Conservation (phyloP, 129 eudicot genomes). For the Arctium lappa region DNA sequence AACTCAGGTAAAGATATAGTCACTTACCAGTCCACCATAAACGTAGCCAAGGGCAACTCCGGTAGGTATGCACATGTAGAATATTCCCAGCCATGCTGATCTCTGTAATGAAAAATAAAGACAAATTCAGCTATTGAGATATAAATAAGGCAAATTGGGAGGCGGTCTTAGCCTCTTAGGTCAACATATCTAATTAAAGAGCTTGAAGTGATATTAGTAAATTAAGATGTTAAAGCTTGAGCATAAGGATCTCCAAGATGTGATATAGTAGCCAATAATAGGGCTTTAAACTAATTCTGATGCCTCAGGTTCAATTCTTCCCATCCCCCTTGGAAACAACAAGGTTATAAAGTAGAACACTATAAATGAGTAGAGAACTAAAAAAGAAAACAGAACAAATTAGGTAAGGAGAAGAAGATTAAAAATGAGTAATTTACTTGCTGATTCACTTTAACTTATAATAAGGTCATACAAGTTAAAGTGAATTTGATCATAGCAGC, state of each 20-base stretch:
- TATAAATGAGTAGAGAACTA: no score
- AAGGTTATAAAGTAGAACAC: no score
- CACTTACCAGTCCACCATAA: constrained; percentile 79
- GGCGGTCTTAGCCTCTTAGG: not conserved
- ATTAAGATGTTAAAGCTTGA: not conserved
- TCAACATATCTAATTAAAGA: not conserved
- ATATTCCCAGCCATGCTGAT: constrained; percentile 87
- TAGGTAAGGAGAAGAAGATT: no score
- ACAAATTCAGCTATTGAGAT: not conserved
- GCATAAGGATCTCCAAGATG: not conserved
- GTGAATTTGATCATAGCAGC: no score
- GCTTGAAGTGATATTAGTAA: not conserved
- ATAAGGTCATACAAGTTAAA: no score
- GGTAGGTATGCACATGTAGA: constrained; percentile 95
- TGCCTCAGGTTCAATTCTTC: no score
- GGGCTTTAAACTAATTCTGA: no score
- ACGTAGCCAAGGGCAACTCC: constrained; percentile 93
- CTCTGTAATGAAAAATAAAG: constrained; percentile 38
- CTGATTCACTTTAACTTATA: no score
- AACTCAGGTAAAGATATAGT: not conserved
- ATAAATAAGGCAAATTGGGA: not conserved
- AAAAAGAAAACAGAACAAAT: no score
- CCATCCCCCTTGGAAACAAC: no score
- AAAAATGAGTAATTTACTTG: no score
- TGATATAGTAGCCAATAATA: no score